Conservation (phyloP, 441 rosid species). For the Corymbia calophylla region DNA sequence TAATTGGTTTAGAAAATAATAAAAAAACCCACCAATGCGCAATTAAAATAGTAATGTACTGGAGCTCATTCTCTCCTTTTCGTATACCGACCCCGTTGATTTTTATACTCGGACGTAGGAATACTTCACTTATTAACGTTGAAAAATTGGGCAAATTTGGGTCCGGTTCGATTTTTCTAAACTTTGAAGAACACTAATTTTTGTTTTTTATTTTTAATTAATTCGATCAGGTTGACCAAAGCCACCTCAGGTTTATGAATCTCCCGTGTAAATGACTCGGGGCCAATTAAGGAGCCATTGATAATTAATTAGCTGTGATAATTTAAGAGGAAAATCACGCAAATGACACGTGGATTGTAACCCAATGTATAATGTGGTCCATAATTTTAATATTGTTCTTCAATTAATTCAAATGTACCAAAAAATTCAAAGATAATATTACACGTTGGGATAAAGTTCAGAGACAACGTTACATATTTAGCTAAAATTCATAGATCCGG, state of each 20-base stretch:
- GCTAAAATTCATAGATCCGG: not conserved
- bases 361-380: fast-evolving
- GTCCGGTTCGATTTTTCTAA: not conserved
- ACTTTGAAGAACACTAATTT: not conserved
- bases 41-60: not conserved
- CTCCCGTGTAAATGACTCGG: not conserved
- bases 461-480: too few species aligned
- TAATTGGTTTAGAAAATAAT: not conserved
- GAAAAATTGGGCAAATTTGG: not conserved
- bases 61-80: not conserved
- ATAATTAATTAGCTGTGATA: not conserved
- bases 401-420: too few species aligned
- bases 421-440: too few species aligned
- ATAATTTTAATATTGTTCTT: too few species aligned
- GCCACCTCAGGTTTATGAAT: not conserved
- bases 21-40: not conserved
- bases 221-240: not conserved
- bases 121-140: not conserved
- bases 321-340: not conserved
- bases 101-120: not conserved
- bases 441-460: fast-evolving
- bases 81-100: not conserved
- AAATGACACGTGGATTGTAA: not conserved
- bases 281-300: not conserved
- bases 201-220: not conserved